Evolutionary conservation across 148 eudicot genomes (phyloP), one percentile per base, ranked within the genome.

Genomic region (Bassia scoparia): DNA sequence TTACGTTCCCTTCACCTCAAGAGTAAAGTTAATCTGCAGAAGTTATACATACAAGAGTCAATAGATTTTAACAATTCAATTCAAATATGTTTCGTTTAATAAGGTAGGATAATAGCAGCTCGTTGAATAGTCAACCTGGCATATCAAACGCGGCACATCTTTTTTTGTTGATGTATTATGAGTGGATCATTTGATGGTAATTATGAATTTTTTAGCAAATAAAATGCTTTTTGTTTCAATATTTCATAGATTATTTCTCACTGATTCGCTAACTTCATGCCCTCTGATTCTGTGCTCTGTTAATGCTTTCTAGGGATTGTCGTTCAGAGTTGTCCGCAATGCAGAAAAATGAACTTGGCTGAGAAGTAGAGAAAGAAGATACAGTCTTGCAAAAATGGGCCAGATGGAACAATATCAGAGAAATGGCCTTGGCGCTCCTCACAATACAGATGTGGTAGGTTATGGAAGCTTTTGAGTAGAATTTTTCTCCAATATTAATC

Each of bases 401-500:
- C 74, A 73, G 84, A 82, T 69, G 97, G 98, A 78, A 82, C 96
- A 20, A 87, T 94, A 65, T 94, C 98, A 29, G 87, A 69, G 97
- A 95, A 78, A 95, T 95, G 98, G 93, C 97, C 69, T 97, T 97
- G 68, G 97, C 97, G 43, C 80, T 96, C 30, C 89, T 95, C 73
- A 95, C 98, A 38, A 90, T 95, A 78, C 99, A 3, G 90, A 95
- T 79, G 99, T 97, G 30, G 97, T 97, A 76, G 99, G 92, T 54
- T 95, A 95, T 79, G 99, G 99, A 81, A 95, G 99, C 80, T 95
- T 72, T 72, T 95, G 75, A 95, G 99, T 69, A 95, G n/a, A n/a
- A n/a, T n/a, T n/a, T n/a, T n/a, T n/a, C 99, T 23, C 99, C 99
- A 37, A 90, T 95, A 70, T 92, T 92, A 77, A 95, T 92, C 74